These are phyloP conservation scores for Torrubiellomyces zombiae DNA, from an alignment of 2,329 filamentous ascomycete species.

Conservation along the genomic window DNA sequence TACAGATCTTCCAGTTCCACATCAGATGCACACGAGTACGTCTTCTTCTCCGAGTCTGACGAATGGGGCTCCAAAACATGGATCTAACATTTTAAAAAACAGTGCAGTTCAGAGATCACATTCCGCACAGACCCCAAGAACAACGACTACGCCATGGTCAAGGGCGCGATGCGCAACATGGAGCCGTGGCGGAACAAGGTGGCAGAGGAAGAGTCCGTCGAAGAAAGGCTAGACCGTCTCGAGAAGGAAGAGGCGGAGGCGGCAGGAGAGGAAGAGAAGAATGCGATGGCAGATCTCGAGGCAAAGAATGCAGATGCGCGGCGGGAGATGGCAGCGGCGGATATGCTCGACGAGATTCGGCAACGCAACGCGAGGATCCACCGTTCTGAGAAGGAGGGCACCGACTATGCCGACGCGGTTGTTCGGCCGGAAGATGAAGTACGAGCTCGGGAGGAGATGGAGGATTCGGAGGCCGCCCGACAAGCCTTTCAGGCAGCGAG, in stretches of 20 bases:
- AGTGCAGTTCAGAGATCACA: conserved; percentile 72
- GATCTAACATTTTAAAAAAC: no score
- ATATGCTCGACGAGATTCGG: conserved; percentile 87
- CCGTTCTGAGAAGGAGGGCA: conserved; percentile 51
- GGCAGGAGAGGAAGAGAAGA: conserved; percentile 52
- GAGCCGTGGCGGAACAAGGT: conserved; percentile 64
- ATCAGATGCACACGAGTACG: conserved; percentile 81
- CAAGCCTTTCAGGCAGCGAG: conserved; percentile 56
- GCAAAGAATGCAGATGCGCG: conserved; percentile 86
- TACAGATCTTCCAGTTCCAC: conserved; percentile 69
- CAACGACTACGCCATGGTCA: conserved; percentile 71
- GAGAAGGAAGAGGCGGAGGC: conserved; percentile 57
- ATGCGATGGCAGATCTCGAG: conserved; percentile 91
- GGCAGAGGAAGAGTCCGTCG: conserved; percentile 62
- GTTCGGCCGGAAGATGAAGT: conserved; percentile 41
- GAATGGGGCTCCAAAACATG: no score
- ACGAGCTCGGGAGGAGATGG: conserved; percentile 50
- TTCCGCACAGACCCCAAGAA: conserved; percentile 93
- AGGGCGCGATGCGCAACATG: conserved; percentile 80
- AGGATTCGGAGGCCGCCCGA: conserved; percentile 69
- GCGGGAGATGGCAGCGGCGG: conserved; percentile 89
- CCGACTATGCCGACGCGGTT: conserved; percentile 40
- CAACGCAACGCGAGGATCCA: conserved; percentile 81
- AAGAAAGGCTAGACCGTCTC: conserved; percentile 69
- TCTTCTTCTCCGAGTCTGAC: no score